Evolutionary conservation across 352 stramenopile species (phyloP).

Genomic region (Pythium guiyangense): DNA sequence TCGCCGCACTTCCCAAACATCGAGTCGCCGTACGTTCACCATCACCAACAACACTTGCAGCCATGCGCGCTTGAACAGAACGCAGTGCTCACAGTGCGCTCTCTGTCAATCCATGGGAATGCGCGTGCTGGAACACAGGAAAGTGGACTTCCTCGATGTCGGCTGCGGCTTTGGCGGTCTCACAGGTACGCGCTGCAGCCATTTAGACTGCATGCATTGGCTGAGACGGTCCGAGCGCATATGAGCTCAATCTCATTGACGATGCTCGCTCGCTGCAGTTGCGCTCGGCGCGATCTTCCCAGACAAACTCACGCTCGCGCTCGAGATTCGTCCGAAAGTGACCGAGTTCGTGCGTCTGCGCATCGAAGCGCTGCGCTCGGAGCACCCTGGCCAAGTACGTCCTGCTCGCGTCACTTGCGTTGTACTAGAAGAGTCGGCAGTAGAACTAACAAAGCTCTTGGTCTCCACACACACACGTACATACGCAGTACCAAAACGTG

Average conservation of each 20-base stretch:
- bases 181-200: slow-evolving; percentile 47
- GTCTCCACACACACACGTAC: neutral
- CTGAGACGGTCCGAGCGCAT: neutral
- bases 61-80: neutral
- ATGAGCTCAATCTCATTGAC: neutral
- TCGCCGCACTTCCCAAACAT: slow-evolving; percentile 89
- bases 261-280: slow-evolving; percentile 35
- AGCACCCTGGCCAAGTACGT: slow-evolving; percentile 50
- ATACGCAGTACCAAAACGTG: slow-evolving; percentile 90
- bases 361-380: slow-evolving; percentile 83
- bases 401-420: neutral
- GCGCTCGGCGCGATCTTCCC: slow-evolving; percentile 89
- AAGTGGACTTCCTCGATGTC: slow-evolving; percentile 94
- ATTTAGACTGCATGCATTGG: no score
- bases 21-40: slow-evolving; percentile 49
- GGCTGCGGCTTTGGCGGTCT: slow-evolving; percentile 97
- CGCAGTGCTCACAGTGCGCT: neutral
- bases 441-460: neutral
- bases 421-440: neutral
- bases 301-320: slow-evolving; percentile 92
- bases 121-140: slow-evolving; percentile 23
- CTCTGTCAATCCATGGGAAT: neutral
- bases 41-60: neutral
- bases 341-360: slow-evolving; percentile 90
- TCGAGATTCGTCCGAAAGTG: slow-evolving; percentile 97